Conservation (phyloP, 257 asterid genomes). For the Solanum sejunctum region DNA sequence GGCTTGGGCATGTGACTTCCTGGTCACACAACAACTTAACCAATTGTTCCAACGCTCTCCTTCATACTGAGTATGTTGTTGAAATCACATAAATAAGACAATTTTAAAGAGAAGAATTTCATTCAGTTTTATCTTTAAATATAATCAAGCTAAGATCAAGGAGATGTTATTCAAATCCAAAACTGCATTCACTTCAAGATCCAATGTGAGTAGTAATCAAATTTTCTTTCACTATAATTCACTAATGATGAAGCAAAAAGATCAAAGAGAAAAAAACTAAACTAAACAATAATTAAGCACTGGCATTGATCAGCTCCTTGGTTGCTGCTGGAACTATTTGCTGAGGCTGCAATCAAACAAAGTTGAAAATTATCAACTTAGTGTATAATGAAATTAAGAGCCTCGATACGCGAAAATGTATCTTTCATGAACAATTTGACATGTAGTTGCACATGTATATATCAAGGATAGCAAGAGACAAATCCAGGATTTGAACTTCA, state of each 20-base stretch:
- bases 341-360: constrained; percentile 38
- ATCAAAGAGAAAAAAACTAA: background rate
- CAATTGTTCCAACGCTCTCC: too few species aligned
- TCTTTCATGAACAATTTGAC: background rate
- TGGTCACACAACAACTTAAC: too few species aligned
- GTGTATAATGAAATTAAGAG: background rate
- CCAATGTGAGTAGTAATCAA: background rate
- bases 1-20: too few species aligned
- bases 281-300: constrained; percentile 9
- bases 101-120: background rate
- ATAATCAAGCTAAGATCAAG: too few species aligned
- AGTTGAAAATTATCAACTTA: background rate
- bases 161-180: background rate
- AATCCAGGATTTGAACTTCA: background rate
- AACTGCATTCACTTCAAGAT: background rate
- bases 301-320: constrained; percentile 27
- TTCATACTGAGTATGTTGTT: background rate
- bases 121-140: background rate
- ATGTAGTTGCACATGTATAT: background rate
- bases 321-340: constrained; percentile 3
- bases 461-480: background rate
- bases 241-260: background rate
- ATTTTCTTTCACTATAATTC: background rate
- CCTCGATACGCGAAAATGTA: background rate
- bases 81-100: background rate